Percentiles rank a stretch among this genome's conserved stretches.
Evolutionary conservation across 2,329 filamentous ascomycete species (phyloP).

Genomic region (Camillea tinctor): DNA sequence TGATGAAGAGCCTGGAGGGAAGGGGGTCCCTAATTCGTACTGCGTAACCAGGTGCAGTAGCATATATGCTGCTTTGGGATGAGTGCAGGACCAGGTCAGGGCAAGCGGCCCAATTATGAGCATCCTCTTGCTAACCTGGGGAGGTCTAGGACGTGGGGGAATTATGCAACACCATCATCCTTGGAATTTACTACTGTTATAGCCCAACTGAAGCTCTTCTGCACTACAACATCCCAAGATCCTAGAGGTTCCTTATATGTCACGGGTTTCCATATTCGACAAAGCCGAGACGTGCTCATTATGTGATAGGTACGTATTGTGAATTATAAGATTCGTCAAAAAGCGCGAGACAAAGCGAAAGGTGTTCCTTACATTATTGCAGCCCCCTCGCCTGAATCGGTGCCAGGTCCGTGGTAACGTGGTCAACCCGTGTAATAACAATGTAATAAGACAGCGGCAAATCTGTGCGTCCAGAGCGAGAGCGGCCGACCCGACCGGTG

Average conservation of each 20-base stretch:
- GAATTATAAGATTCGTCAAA: not conserved
- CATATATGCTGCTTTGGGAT: conserved; percentile 17
- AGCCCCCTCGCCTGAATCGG: not conserved
- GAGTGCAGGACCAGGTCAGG: not conserved
- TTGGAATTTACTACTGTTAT: not conserved
- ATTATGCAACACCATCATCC: not conserved
- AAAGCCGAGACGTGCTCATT: not conserved
- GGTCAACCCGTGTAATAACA: not conserved
- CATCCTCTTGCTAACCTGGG: not conserved
- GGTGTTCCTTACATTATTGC: not conserved
- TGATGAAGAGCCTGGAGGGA: conserved; percentile 17
- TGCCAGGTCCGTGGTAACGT: not conserved
- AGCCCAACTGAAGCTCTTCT: not conserved
- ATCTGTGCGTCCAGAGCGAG: not conserved
- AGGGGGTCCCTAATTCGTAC: conserved; percentile 13
- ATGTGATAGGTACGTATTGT: not conserved
- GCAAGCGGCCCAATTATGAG: not conserved
- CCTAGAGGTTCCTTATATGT: not conserved
- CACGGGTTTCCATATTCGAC: not conserved
- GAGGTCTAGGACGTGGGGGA: not conserved
- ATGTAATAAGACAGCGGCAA: not conserved
- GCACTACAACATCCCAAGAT: not conserved
- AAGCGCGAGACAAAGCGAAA: not conserved
- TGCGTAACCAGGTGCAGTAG: conserved; percentile 17
- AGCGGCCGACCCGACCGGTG: not conserved